Evolutionary conservation across 2,329 filamentous ascomycete species (phyloP).

Genomic region (Amylocarpus encephaloides): DNA sequence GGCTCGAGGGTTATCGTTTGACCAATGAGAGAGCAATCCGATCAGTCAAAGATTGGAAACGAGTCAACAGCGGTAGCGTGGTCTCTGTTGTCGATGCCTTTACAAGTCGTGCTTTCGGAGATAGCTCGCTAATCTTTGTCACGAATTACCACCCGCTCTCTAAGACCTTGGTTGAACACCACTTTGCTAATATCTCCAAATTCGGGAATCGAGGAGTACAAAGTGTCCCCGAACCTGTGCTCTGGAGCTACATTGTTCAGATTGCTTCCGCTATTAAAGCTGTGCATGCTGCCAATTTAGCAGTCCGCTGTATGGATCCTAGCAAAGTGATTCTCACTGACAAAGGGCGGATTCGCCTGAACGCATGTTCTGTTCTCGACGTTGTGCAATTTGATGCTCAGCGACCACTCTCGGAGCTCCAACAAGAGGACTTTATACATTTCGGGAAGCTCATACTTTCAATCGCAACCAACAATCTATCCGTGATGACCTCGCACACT

Average conservation of each 20-base stretch:
- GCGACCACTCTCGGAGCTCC: constrained; percentile 65
- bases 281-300: constrained; percentile 75
- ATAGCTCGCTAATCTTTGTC: constrained; percentile 90
- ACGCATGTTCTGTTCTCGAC: constrained; percentile 82
- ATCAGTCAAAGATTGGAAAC: constrained; percentile 82
- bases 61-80: constrained; percentile 72
- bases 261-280: constrained; percentile 81
- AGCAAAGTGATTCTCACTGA: constrained; percentile 87
- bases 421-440: constrained; percentile 79
- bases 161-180: constrained; percentile 80
- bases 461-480: constrained; percentile 63
- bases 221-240: constrained; percentile 59
- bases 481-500: constrained; percentile 48
- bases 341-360: constrained; percentile 82
- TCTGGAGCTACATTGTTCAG: constrained; percentile 92
- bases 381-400: constrained; percentile 75
- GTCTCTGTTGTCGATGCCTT: constrained; percentile 89
- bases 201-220: constrained; percentile 34
- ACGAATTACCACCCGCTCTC: constrained; percentile 90
- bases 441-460: constrained; percentile 81
- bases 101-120: constrained; percentile 85
- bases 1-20: constrained; percentile 83
- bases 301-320: constrained; percentile 77
- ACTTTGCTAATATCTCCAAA: constrained; percentile 45
- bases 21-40: constrained; percentile 86